These are phyloP conservation scores for Aspergillus sp. DNA, from an alignment of 2,329 filamentous ascomycete genomes.

Conservation along the genomic window DNA sequence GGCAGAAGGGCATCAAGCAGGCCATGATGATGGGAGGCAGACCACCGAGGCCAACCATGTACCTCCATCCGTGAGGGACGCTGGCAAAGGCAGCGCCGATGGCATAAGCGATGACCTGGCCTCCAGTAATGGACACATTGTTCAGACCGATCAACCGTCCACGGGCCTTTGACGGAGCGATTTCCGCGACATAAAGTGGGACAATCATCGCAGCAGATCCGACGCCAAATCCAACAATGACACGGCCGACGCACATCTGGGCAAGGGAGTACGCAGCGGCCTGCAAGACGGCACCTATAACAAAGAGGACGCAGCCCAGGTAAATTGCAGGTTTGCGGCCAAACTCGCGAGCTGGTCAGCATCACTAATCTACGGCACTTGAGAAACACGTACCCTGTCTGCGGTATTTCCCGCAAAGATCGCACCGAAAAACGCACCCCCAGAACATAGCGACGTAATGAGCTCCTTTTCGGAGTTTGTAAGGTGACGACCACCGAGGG, in stretches of 20 bases:
- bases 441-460: conserved; percentile 57
- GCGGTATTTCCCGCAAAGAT: conserved; percentile 43
- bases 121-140: conserved; percentile 52
- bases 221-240: conserved; percentile 57
- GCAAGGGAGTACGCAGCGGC: conserved; percentile 43
- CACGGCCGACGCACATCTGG: conserved; percentile 51
- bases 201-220: conserved; percentile 55
- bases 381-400: conserved; percentile 38
- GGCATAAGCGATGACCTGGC: conserved; percentile 49
- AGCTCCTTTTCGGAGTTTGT: conserved; percentile 54
- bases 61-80: conserved; percentile 53
- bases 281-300: conserved; percentile 44
- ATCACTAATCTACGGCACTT: not conserved
- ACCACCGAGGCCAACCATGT: conserved; percentile 55
- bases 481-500: conserved; percentile 46
- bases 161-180: conserved; percentile 55
- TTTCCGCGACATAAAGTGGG: conserved; percentile 54
- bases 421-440: conserved; percentile 53
- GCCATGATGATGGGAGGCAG: conserved; percentile 53
- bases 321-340: conserved; percentile 50
- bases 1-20: conserved; percentile 52
- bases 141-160: conserved; percentile 47
- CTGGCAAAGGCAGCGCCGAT: conserved; percentile 48
- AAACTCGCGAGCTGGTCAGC: conserved; percentile 25
- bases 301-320: conserved; percentile 47